phyloP scores from a whole-genome alignment of 2,329 filamentous ascomycete genomes.

The Aspergillus sp. region DNA sequence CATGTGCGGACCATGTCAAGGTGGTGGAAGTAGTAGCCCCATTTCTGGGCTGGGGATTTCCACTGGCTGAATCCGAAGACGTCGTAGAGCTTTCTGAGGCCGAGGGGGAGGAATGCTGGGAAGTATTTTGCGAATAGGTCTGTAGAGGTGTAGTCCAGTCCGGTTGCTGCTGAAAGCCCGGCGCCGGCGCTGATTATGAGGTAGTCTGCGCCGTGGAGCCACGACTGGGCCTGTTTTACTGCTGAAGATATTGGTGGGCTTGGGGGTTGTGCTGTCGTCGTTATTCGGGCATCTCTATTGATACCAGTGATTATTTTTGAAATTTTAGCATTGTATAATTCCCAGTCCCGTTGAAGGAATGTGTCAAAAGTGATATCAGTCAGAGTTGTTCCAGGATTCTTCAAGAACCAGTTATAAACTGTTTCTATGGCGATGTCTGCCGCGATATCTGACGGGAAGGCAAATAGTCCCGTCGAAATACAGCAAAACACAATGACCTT shows the following conservation, averaged over 20 bases:
- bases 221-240: conserved; percentile 12
- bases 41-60: conserved; percentile 18
- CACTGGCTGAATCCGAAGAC: conserved; percentile 20
- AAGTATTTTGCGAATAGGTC: conserved; percentile 24
- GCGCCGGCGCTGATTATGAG: conserved; percentile 24
- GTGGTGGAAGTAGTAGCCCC: conserved; percentile 24
- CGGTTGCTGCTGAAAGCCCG: conserved; percentile 22
- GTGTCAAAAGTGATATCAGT: conserved; percentile 25
- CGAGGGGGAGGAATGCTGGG: conserved; percentile 32
- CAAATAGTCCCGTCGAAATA: conserved; percentile 26
- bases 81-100: conserved; percentile 20
- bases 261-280: neutral
- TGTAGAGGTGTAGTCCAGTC: conserved; percentile 24
- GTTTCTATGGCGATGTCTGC: conserved; percentile 17
- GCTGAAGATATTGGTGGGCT: neutral
- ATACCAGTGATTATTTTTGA: neutral
- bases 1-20: conserved; percentile 19
- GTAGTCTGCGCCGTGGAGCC: conserved; percentile 20
- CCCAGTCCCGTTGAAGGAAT: conserved; percentile 18
- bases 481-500: conserved; percentile 24
- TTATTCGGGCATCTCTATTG: neutral
- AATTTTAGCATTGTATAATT: conserved; percentile 9
- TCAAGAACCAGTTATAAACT: conserved; percentile 16
- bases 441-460: conserved; percentile 20
- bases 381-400: conserved; percentile 14